Evolutionary conservation across 2,329 filamentous ascomycete species (phyloP).

Genomic region (Sporothrix sp.): DNA sequence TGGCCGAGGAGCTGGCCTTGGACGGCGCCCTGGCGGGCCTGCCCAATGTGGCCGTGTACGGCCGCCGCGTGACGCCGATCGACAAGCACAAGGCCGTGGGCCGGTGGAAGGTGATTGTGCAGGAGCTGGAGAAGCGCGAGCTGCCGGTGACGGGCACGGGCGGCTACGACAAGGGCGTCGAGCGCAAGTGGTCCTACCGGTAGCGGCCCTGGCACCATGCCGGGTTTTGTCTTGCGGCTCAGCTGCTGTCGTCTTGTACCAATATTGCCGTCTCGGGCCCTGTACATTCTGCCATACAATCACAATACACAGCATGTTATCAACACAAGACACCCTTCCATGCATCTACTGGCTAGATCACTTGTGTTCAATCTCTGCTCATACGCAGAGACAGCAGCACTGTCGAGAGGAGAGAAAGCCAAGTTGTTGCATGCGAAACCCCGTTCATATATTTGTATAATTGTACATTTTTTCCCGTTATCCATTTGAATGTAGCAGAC

Average conservation of each 20-base stretch:
- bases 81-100: slow-evolving; percentile 54
- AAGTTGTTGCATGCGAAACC: too few species aligned
- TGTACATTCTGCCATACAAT: background rate
- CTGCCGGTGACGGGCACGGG: slow-evolving; percentile 23
- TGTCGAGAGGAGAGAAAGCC: too few species aligned
- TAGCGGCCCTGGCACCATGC: background rate
- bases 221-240: background rate
- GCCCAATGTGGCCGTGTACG: slow-evolving; percentile 61
- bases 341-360: too few species aligned
- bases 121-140: slow-evolving; percentile 24
- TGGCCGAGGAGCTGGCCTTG: slow-evolving; percentile 49
- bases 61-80: slow-evolving; percentile 55
- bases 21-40: slow-evolving; percentile 39
- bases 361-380: too few species aligned
- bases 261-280: background rate
- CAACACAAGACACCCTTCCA: too few species aligned
- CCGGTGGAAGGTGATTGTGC: slow-evolving; percentile 30
- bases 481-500: too few species aligned
- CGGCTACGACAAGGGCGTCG: slow-evolving; percentile 16
- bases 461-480: too few species aligned
- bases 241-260: background rate
- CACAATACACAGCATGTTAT: background rate
- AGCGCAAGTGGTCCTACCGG: slow-evolving; percentile 17
- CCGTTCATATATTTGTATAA: too few species aligned
- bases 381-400: too few species aligned